These are phyloP conservation scores for Lecanosticta acicola DNA, from an alignment of 2,329 filamentous ascomycete species.

Conservation along the genomic window DNA sequence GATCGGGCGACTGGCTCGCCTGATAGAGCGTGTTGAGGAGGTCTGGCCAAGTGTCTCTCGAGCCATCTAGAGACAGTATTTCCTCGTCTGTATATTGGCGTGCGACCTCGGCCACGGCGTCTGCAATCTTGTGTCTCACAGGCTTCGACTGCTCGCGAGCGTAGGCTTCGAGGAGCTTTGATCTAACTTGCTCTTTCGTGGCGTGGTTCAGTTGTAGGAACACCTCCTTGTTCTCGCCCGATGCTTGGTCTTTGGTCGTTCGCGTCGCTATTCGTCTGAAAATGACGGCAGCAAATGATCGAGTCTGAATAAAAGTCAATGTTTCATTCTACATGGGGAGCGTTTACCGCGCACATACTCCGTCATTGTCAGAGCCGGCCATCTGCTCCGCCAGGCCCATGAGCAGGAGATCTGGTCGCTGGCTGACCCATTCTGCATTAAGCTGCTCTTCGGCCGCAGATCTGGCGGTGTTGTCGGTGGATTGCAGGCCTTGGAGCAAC, in stretches of 20 bases:
- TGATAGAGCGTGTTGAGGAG: slow-evolving; percentile 80
- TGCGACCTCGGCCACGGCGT: slow-evolving; percentile 93
- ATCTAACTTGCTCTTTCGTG: slow-evolving; percentile 71
- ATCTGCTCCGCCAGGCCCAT: slow-evolving; percentile 95
- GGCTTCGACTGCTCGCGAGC: slow-evolving; percentile 64
- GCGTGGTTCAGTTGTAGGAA: slow-evolving; percentile 74
- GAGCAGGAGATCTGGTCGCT: slow-evolving; percentile 77
- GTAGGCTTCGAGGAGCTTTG: slow-evolving; percentile 75
- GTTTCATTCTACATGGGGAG: not conserved
- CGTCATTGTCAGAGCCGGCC: slow-evolving; percentile 65
- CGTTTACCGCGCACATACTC: slow-evolving; percentile 48
- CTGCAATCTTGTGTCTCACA: slow-evolving; percentile 91
- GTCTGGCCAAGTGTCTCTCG: slow-evolving; percentile 71
- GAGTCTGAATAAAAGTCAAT: slow-evolving; percentile 53
- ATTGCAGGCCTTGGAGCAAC: slow-evolving; percentile 83
- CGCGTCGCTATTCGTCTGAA: slow-evolving; percentile 92
- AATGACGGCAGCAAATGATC: slow-evolving; percentile 87
- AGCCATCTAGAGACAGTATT: slow-evolving; percentile 26
- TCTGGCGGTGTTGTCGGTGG: slow-evolving; percentile 78
- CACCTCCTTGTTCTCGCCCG: slow-evolving; percentile 69
- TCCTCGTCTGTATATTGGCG: slow-evolving; percentile 83
- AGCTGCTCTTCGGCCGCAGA: slow-evolving; percentile 85
- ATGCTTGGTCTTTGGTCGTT: slow-evolving; percentile 65
- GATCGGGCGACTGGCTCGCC: slow-evolving; percentile 77
- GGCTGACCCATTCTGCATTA: slow-evolving; percentile 79